Percentiles rank a stretch among this genome's conserved stretches.
phyloP scores from a whole-genome alignment of 2,329 filamentous ascomycete species.

The Geosmithia morbida region DNA sequence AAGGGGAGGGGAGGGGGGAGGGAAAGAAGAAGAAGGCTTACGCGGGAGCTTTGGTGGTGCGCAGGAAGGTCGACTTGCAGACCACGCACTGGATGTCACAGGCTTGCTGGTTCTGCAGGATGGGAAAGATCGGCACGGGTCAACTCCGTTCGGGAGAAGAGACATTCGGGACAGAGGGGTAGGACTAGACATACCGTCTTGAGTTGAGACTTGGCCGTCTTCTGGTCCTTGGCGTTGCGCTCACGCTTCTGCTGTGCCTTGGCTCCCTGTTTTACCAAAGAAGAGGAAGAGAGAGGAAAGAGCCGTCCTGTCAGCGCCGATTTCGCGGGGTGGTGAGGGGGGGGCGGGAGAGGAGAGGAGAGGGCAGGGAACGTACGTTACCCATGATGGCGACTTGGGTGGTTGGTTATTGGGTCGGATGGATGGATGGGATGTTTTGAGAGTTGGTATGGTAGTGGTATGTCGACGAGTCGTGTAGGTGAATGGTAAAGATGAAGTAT shows the following conservation, averaged over 20 bases:
- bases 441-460: too few species aligned
- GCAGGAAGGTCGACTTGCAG: conserved; percentile 68
- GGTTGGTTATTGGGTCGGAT: not conserved
- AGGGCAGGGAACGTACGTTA: conserved; percentile 14
- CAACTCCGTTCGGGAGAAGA: too few species aligned
- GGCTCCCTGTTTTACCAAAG: conserved; percentile 39
- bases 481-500: not conserved
- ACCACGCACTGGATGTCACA: conserved; percentile 64
- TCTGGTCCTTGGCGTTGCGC: conserved; percentile 50
- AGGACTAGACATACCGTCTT: conserved; percentile 50
- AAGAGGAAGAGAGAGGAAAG: not conserved
- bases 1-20: too few species aligned
- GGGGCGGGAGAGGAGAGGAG: not conserved
- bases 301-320: not conserved
- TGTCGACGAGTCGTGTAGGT: too few species aligned
- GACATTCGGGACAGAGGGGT: not conserved
- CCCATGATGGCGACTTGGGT: conserved; percentile 13
- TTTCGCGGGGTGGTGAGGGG: not conserved
- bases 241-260: conserved; percentile 60
- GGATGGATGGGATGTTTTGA: not conserved
- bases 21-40: conserved; percentile 20
- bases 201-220: conserved; percentile 50
- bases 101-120: conserved; percentile 50
- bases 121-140: not conserved
- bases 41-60: conserved; percentile 61